phyloP scores from a whole-genome alignment of 345 rosid genomes.

The Brassica nigra region DNA sequence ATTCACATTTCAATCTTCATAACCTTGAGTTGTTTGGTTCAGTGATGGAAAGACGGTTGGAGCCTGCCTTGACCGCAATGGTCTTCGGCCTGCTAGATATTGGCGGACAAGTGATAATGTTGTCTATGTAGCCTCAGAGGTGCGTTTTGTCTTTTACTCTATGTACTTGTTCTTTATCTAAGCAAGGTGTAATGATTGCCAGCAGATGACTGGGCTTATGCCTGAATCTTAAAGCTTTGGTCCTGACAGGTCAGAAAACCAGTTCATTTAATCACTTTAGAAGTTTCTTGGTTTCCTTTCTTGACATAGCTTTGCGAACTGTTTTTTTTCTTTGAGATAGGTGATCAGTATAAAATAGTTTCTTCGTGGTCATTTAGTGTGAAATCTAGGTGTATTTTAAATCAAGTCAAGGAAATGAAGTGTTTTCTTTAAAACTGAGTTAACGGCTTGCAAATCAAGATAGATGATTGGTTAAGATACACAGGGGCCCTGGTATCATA shows the following conservation, averaged over 20 bases:
- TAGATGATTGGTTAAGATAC: neutral
- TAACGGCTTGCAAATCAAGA: conserved; percentile 4
- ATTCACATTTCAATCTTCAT: conserved; percentile 11
- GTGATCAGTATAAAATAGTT: conserved; percentile 8
- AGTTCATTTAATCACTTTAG: conserved; percentile 1
- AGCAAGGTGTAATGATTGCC: conserved; percentile 29
- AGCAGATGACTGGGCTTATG: conserved; percentile 34
- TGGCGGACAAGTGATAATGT: conserved; percentile 96
- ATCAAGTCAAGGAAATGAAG: neutral
- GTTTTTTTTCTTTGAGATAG: neutral
- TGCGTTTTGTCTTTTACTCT: conserved; percentile 42
- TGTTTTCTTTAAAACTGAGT: neutral
- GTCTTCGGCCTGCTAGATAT: conserved; percentile 99
- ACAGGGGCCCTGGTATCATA: neutral
- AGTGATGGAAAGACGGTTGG: conserved; percentile 99
- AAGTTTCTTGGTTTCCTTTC: conserved; percentile 36
- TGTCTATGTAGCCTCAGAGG: conserved; percentile 99
- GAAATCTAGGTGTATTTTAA: conserved; percentile 12
- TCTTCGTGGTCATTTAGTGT: conserved; percentile 10
- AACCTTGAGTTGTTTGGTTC: conserved; percentile 38
- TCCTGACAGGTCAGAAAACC: conserved; percentile 35
- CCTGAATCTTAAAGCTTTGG: conserved; percentile 27
- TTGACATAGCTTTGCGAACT: conserved; percentile 4
- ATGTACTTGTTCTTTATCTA: conserved; percentile 25
- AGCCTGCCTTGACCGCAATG: conserved; percentile 97